Evolutionary conservation across 371 early-diverging fungal genomes (phyloP).

Genomic region (Mortierella sp.): DNA sequence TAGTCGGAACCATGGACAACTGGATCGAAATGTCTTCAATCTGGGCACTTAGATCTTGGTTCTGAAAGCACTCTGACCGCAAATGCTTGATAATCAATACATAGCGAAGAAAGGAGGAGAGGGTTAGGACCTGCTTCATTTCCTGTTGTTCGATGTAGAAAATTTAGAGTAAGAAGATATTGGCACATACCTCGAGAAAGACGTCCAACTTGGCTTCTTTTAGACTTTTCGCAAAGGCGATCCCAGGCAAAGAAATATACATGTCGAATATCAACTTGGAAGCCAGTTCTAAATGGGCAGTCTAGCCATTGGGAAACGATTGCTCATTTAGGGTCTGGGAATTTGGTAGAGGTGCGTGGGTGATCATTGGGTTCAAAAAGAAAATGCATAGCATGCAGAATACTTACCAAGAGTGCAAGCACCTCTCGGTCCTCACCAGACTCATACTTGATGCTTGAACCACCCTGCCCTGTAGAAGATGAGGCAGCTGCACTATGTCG

Average conservation of each 20-base stretch:
- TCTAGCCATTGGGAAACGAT: constrained; percentile 14
- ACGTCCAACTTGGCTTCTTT: constrained; percentile 21
- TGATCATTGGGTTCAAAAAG: no score
- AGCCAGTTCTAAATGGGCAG: constrained; percentile 35
- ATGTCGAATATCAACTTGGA: constrained; percentile 44
- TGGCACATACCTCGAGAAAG: constrained; percentile 26
- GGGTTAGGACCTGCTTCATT: no score
- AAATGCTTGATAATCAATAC: constrained; percentile 7
- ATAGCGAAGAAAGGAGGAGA: not conserved
- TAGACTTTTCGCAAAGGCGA: constrained; percentile 35
- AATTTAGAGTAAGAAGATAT: not conserved
- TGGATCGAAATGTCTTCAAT: constrained; percentile 41
- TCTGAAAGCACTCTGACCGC: constrained; percentile 17
- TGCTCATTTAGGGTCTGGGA: no score
- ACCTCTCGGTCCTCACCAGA: constrained; percentile 40
- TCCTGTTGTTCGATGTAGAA: not conserved
- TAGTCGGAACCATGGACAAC: constrained; percentile 19
- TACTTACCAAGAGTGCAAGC: constrained; percentile 34
- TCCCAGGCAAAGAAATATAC: constrained; percentile 21
- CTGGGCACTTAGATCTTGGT: constrained; percentile 39
- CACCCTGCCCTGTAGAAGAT: not conserved
- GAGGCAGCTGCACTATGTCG: constrained; percentile 15
- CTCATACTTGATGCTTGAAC: constrained; percentile 31
- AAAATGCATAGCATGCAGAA: not conserved
- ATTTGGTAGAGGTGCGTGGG: no score